Percentiles rank a stretch among this genome's conserved stretches.
These are phyloP conservation scores for Pseudodiploospora longispora DNA, from an alignment of 2,329 filamentous ascomycete genomes.

Conservation along the genomic window DNA sequence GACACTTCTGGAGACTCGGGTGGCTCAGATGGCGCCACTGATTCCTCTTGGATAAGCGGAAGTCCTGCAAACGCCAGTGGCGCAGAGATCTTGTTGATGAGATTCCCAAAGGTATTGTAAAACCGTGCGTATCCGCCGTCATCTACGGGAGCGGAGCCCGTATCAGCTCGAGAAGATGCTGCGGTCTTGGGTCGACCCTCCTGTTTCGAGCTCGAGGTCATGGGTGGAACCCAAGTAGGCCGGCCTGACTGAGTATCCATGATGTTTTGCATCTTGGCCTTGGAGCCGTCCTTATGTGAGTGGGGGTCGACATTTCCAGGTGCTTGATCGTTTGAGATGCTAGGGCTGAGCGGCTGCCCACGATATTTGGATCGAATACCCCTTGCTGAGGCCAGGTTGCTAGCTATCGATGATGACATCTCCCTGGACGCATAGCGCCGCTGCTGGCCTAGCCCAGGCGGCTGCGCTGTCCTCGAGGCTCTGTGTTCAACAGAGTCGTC, in stretches of 20 bases:
- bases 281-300: slow-evolving; percentile 41
- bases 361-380: slow-evolving; percentile 63
- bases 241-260: slow-evolving; percentile 45
- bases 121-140: slow-evolving; percentile 86
- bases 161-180: slow-evolving; percentile 19
- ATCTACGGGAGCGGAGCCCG: slow-evolving; percentile 18
- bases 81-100: slow-evolving; percentile 83
- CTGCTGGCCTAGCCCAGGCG: slow-evolving; percentile 29
- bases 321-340: slow-evolving; percentile 65
- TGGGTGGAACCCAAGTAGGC: slow-evolving; percentile 45
- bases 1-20: slow-evolving; percentile 29
- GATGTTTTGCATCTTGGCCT: slow-evolving; percentile 47
- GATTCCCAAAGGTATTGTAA: slow-evolving; percentile 82
- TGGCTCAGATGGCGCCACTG: slow-evolving; percentile 19
- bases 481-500: slow-evolving; percentile 13
- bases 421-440: slow-evolving; percentile 55
- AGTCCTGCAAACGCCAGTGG: slow-evolving; percentile 89
- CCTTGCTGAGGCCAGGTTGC: slow-evolving; percentile 75
- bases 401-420: slow-evolving; percentile 75
- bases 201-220: slow-evolving; percentile 14
- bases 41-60: slow-evolving; percentile 57
- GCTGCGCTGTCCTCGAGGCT: slow-evolving; percentile 18
- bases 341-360: slow-evolving; percentile 61
- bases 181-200: slow-evolving; percentile 17
- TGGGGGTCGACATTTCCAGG: slow-evolving; percentile 60